These are phyloP conservation scores for Cryptococcus neoformans DNA, from an alignment of 1,284 basidiomycete species.

Conservation along the genomic window DNA sequence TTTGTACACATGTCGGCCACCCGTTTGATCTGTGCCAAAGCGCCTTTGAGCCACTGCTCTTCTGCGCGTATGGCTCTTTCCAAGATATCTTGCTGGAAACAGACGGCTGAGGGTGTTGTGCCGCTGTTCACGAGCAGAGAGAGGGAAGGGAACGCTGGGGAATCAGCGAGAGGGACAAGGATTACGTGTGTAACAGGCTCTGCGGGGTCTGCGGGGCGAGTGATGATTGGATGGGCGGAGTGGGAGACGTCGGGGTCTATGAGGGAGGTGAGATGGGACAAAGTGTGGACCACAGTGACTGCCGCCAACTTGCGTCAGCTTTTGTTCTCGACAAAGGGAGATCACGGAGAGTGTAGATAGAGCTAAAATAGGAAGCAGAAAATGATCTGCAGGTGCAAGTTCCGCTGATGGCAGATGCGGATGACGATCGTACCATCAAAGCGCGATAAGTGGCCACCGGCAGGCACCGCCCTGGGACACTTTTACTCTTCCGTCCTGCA, in stretches of 20 bases:
- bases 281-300: constrained; percentile 39
- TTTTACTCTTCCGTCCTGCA: too few relatives aligned
- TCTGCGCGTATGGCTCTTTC: constrained; percentile 42
- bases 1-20: constrained; percentile 25
- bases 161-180: constrained; percentile 45
- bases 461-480: too few relatives aligned
- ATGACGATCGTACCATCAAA: too few relatives aligned
- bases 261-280: constrained; percentile 33
- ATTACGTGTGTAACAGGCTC: constrained; percentile 34
- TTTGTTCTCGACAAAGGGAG: neutral
- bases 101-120: constrained; percentile 47
- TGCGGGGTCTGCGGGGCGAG: constrained; percentile 9
- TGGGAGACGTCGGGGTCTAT: constrained; percentile 15
- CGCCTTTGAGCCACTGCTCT: constrained; percentile 43
- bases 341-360: neutral
- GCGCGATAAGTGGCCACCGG: too few relatives aligned
- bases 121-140: constrained; percentile 42
- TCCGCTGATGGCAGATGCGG: too few relatives aligned
- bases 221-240: constrained; percentile 7
- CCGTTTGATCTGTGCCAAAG: constrained; percentile 30
- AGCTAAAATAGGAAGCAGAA: too few relatives aligned
- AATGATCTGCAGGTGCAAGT: too few relatives aligned
- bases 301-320: neutral
- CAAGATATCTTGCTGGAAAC: constrained; percentile 48
- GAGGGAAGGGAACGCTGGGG: constrained; percentile 43